Evolutionary conservation across 108 stramenopile species (phyloP).

Genomic region (Skeletonema grethae): DNA sequence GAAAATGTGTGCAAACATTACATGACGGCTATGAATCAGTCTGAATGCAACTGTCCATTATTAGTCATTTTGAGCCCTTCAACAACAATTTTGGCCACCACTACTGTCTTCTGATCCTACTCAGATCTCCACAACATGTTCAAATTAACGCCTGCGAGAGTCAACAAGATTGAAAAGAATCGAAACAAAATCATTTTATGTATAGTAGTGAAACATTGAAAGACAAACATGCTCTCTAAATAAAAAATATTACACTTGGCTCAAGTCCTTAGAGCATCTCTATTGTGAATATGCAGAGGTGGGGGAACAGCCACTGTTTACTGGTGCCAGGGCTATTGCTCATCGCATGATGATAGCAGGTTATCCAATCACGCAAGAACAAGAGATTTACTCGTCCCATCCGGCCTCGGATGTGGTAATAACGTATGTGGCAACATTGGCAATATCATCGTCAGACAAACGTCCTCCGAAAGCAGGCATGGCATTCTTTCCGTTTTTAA

Average conservation of each 20-base stretch:
- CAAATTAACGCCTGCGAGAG: no score
- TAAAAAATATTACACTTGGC: conserved; percentile 7
- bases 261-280: background rate
- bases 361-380: conserved; percentile 12
- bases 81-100: no score
- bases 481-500: conserved; percentile 96
- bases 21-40: no score
- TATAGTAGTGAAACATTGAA: background rate
- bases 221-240: conserved; percentile 6
- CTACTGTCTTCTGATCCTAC: no score
- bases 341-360: background rate
- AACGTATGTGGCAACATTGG: conserved; percentile 90
- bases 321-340: background rate
- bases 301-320: background rate
- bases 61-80: no score
- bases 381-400: conserved; percentile 65
- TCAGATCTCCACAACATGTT: no score
- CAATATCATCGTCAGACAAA: conserved; percentile 87
- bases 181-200: no score
- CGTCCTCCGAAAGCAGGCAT: conserved; percentile 97
- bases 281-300: background rate
- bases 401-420: conserved; percentile 77
- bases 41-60: no score
- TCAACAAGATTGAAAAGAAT: no score
- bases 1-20: no score